A percentile compares a stretch with the other conserved stretches of the same genome.
Evolutionary conservation across 1,284 basidiomycete species (phyloP).

Genomic region (Malassezia sp.): DNA sequence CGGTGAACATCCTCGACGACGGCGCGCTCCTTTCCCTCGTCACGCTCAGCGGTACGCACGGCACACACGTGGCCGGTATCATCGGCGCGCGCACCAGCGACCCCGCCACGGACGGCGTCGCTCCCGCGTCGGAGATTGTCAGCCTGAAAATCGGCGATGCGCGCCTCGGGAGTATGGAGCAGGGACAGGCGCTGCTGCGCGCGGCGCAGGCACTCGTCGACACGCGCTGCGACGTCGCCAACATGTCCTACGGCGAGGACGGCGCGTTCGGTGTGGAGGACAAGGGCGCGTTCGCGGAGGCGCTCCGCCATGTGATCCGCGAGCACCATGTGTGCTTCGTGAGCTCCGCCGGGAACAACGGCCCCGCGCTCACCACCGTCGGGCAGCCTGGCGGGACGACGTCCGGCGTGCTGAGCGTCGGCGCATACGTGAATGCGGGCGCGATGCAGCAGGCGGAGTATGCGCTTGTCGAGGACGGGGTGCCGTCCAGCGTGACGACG

Average conservation of each 20-base stretch:
- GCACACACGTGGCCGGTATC: constrained; percentile 47
- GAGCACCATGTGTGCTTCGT: constrained; percentile 41
- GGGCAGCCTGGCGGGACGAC: constrained; percentile 46
- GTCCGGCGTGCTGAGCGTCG: constrained; percentile 42
- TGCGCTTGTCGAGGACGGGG: constrained; percentile 42
- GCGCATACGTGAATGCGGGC: constrained; percentile 45
- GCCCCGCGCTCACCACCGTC: constrained; percentile 46
- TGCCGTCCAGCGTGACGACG: constrained; percentile 42
- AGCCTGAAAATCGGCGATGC: constrained; percentile 39
- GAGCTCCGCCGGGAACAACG: constrained; percentile 42
- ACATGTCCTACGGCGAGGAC: constrained; percentile 47
- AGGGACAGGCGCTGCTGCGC: constrained; percentile 46
- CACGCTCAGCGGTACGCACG: constrained; percentile 43
- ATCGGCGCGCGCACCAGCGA: constrained; percentile 40
- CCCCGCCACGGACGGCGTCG: constrained; percentile 43
- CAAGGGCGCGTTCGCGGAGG: constrained; percentile 42
- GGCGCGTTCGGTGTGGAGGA: constrained; percentile 42
- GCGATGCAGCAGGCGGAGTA: constrained; percentile 47
- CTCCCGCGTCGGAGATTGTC: constrained; percentile 45
- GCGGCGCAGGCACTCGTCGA: constrained; percentile 46
- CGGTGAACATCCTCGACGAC: constrained; percentile 41
- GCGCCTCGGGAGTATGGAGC: constrained; percentile 43
- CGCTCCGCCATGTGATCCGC: constrained; percentile 35
- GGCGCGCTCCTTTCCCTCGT: constrained; percentile 38
- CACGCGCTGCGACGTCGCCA: constrained; percentile 44